Evolutionary conservation across 2,329 filamentous ascomycete species (phyloP).

Genomic region (Paecilomyces fulvus): DNA sequence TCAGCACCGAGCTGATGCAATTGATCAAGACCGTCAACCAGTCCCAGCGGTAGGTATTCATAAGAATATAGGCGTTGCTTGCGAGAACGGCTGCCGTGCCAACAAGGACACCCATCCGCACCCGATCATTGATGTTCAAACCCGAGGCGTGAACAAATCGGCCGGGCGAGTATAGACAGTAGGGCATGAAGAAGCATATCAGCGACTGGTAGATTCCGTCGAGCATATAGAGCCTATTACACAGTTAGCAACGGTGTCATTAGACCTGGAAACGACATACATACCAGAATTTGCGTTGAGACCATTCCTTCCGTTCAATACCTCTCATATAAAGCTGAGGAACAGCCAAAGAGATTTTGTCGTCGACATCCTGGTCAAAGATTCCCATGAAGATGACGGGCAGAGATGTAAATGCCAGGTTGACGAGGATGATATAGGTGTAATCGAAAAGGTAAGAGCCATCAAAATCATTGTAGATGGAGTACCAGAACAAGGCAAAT

Average conservation of each 20-base stretch:
- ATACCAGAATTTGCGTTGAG: slow-evolving; percentile 91
- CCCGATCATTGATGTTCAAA: slow-evolving; percentile 66
- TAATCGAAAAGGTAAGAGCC: slow-evolving; percentile 97
- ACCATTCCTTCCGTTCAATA: slow-evolving; percentile 96
- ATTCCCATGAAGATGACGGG: slow-evolving; percentile 95
- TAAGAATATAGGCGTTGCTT: slow-evolving; percentile 88
- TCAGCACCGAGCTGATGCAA: slow-evolving; percentile 69
- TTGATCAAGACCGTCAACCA: slow-evolving; percentile 88
- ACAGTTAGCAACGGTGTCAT: slow-evolving; percentile 18
- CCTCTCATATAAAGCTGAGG: slow-evolving; percentile 92
- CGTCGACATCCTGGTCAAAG: slow-evolving; percentile 91
- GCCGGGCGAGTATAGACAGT: slow-evolving; percentile 63
- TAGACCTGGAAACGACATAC: slow-evolving; percentile 19
- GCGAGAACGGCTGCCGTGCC: slow-evolving; percentile 75
- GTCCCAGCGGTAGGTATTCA: slow-evolving; percentile 97
- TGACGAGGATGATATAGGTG: slow-evolving; percentile 94
- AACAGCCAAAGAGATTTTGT: slow-evolving; percentile 85
- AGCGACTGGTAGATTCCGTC: slow-evolving; percentile 93
- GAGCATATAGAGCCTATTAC: slow-evolving; percentile 75
- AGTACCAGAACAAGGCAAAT: slow-evolving; percentile 94
- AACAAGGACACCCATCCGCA: slow-evolving; percentile 79
- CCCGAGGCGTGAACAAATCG: slow-evolving; percentile 65
- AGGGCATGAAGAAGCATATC: slow-evolving; percentile 88
- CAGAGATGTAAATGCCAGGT: slow-evolving; percentile 90
- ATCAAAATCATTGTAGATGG: slow-evolving; percentile 92